phyloP scores from a whole-genome alignment of 2,329 filamentous ascomycete genomes.

The Pseudophaeomoniella oleicola region DNA sequence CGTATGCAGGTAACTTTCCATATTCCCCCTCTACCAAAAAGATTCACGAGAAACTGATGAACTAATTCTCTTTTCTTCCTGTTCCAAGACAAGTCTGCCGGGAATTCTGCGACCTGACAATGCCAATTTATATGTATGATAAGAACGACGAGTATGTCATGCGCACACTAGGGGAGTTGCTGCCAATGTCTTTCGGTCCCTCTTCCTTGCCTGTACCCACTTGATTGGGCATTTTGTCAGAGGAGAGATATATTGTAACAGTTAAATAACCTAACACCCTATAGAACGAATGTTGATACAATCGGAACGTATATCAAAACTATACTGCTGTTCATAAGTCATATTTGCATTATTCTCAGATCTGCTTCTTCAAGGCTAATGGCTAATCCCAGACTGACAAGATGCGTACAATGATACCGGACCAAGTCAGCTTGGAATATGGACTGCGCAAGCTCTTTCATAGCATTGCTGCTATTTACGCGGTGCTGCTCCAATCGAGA shows the following conservation, averaged over 20 bases:
- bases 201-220: neutral
- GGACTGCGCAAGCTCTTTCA: neutral
- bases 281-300: too few relatives aligned
- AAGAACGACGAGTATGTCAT: conserved; percentile 60
- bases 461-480: too few relatives aligned
- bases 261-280: too few relatives aligned
- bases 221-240: too few relatives aligned
- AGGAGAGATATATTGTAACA: too few relatives aligned
- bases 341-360: too few relatives aligned
- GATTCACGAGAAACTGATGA: conserved; percentile 1
- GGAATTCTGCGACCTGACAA: conserved; percentile 55
- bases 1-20: conserved; percentile 78
- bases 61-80: too few relatives aligned
- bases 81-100: conserved; percentile 47
- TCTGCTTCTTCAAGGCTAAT: too few relatives aligned
- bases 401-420: too few relatives aligned
- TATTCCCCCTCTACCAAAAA: conserved; percentile 1
- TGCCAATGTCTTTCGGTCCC: conserved; percentile 40
- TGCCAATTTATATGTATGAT: conserved; percentile 87
- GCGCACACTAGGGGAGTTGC: conserved; percentile 48
- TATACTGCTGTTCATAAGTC: too few relatives aligned
- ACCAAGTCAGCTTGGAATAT: neutral
- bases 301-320: too few relatives aligned
- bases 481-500: neutral
- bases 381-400: too few relatives aligned